A percentile compares a stretch with the other conserved stretches of the same genome.
These are phyloP conservation scores for Diaporthe sp. DNA, from an alignment of 2,329 filamentous ascomycete genomes.

Conservation along the genomic window DNA sequence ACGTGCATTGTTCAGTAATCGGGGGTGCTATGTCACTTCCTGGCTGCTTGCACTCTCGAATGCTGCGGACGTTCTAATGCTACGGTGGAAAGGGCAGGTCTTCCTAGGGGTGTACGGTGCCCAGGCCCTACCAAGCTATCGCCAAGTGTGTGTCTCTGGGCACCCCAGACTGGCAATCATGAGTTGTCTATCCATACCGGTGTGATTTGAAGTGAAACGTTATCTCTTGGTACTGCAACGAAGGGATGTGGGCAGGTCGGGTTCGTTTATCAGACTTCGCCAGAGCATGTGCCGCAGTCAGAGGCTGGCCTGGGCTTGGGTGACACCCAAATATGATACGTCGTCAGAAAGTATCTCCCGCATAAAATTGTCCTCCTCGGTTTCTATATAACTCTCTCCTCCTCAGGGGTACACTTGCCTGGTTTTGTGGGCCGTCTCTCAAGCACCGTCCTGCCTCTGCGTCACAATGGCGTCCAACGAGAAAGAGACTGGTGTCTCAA, in stretches of 20 bases:
- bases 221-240: constrained; percentile 21
- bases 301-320: background rate
- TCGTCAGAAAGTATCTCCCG: background rate
- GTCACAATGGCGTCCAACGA: constrained; percentile 10
- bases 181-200: background rate
- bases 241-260: background rate
- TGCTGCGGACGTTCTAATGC: background rate
- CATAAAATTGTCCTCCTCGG: no score
- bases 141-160: background rate
- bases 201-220: background rate
- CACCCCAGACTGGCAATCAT: background rate
- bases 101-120: constrained; percentile 3
- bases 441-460: background rate
- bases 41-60: background rate
- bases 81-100: constrained; percentile 13
- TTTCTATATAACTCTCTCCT: background rate
- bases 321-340: background rate
- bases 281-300: background rate
- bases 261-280: background rate
- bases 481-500: background rate
- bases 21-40: background rate
- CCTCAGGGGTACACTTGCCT: background rate
- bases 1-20: background rate
- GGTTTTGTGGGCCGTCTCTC: background rate
- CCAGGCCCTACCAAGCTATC: constrained; percentile 6